Evolutionary conservation across 768 basidiomycete genomes (phyloP), one percentile per base, ranked within the genome.

Genomic region (Coprinellus aureogranulatus): DNA sequence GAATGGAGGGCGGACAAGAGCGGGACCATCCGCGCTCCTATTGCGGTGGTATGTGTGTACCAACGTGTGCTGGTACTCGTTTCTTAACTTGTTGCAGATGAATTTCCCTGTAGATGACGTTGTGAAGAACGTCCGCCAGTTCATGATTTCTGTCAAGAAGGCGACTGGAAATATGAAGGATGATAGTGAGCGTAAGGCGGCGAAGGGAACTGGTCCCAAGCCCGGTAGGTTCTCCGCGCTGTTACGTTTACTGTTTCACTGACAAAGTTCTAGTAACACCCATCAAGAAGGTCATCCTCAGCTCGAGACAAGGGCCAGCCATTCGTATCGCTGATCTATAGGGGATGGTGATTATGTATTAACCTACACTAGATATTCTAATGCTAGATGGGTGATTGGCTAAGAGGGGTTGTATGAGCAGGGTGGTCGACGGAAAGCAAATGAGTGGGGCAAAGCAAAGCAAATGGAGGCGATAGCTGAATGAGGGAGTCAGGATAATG

Each of bases 1-100:
- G 94, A 98, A 68, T 99, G 96, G 94, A 92, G 87, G 72, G 92
- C 92, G 9, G 94, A 97, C 74, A 88, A 89, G 68, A 71, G 79
- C 27, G 94, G 96, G 8, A 87, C 86, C 27, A 92, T 98, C 48
- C 84, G 90, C 42, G 82, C 89, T 51, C 86, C 92, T 37, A 85
- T 94, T 60, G 92, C 84, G 9, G 85, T 85, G 67, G 93, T 93
- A 57, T 61, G 81, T 71, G 12, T n/a, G n/a, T n/a, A n/a, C n/a
- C 14, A 11, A 54, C 42, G 10, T 10, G 39, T 59, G 30, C 14
- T 16, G 18, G 14, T 25, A 26, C 18, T 50, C 22, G n/a, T 27
- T 25, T 30, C 41, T 11, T 40, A 22, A 30, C 16, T 40, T 18
- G 46, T 40, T 51, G 31, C 65, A 94, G 90, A 76, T 92, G 70